A percentile compares a stretch with the other conserved stretches of the same genome.
Conservation (phyloP, 2,329 filamentous ascomycete species). For the Dothiorella sarmentorum region DNA sequence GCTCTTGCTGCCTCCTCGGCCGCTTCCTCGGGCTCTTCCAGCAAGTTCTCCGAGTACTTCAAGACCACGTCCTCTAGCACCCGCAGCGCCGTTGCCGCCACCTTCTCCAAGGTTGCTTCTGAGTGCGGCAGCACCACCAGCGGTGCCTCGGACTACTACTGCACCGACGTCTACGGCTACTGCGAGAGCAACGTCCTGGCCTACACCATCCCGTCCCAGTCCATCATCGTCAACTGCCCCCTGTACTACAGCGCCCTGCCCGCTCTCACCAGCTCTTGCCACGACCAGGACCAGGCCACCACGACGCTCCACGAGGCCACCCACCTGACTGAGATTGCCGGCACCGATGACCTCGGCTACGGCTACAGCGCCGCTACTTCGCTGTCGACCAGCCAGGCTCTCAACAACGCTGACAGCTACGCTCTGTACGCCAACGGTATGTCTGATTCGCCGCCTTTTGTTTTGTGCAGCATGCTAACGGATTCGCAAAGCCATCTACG, state of each 20-base stretch:
- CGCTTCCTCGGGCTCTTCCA: constrained; percentile 47
- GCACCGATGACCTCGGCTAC: constrained; percentile 59
- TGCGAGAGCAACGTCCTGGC: constrained; percentile 56
- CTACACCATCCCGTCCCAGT: constrained; percentile 56
- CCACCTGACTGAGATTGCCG: constrained; percentile 56
- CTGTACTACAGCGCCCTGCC: constrained; percentile 57
- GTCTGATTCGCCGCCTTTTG: not conserved
- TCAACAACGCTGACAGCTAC: constrained; percentile 58
- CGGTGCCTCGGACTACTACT: constrained; percentile 55
- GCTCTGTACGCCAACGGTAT: constrained; percentile 51
- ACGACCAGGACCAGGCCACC: constrained; percentile 63
- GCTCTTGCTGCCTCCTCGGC: constrained; percentile 53
- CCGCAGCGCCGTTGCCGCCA: constrained; percentile 46
- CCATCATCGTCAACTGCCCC: constrained; percentile 60
- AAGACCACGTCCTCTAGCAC: constrained; percentile 51
- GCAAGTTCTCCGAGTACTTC: constrained; percentile 59
- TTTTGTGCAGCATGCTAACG: not conserved
- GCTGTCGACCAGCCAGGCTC: not conserved
- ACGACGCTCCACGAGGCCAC: constrained; percentile 65
- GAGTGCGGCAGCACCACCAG: constrained; percentile 54
- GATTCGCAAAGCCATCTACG: not conserved
- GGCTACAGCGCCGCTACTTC: constrained; percentile 41
- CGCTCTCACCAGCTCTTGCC: constrained; percentile 51
- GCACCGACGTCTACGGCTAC: constrained; percentile 53
- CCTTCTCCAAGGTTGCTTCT: constrained; percentile 51